Base-by-base conservation (phyloP, 202 grass and related monocot species). In the Setaria italica region DNA sequence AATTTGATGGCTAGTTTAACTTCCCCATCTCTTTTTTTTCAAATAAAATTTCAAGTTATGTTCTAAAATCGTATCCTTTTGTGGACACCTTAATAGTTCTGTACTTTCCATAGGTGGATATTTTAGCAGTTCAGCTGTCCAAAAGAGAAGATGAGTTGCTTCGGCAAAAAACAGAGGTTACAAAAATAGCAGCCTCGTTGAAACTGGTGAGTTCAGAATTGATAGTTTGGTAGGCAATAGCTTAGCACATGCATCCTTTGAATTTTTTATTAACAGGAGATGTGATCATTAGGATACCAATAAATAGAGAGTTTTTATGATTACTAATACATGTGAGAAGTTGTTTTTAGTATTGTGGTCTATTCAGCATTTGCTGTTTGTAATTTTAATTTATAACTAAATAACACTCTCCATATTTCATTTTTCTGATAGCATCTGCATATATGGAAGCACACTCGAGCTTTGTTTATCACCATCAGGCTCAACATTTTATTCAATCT, bases 81-180 rank as follows among this genome's bases (percentile, higher is more conserved):
- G 11, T 42, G 19, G 67, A 12, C 16, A 37, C 8, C 62, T 62
- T 29, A 69, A 87, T 80, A 30, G 67, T 80, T 87, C 83, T 10
- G 9, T 48, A 87, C 9, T 46, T 82, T 72, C 29, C 0, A 9
- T 84, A 97, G 94, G 94, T 94, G 80, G 92, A 97, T 77, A 75
- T 82, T 83, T 92, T 97, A 85, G 37, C 94, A 56, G 81, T 97
- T 67, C 88, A 94, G 76, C 77, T 94, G 58, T 82, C 85, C 73
- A 87, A 92, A 90, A 94, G 92, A 77, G 94, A 97, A 90, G 86
- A 89, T 7, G 96, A 99, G 82, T 92, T 99, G 67, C 85, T 95
- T 88, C 88, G 92, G 70, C 88, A 99, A 70, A 99, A 98, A 81
- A 30, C 83, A 70, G 93, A 99, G 85, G 85, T 99, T 41, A 94